Evolutionary conservation across 1,284 basidiomycete genomes (phyloP), one percentile per base, ranked within the genome.

Genomic region (Laetiporus sulphureus): DNA sequence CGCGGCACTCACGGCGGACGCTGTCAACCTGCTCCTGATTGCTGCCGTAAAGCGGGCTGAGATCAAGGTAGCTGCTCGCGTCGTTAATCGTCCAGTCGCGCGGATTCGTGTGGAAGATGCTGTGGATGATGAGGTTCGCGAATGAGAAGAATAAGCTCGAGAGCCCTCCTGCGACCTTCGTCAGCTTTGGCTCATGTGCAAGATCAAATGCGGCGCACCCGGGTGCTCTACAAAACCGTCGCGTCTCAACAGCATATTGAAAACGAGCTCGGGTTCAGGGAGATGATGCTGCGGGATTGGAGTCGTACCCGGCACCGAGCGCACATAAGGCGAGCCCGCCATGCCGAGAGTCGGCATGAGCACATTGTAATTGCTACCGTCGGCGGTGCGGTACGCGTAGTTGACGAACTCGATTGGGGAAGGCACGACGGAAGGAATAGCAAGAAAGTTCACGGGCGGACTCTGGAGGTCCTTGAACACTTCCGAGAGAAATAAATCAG

Each of bases 381-480:
- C 84, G 8, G 84, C 81, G 3, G 71, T 63, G 23, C 87, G 77
- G 68, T 75, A 87, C 2, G 77, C 72, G 46, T 48, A 48, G 15
- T 45, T 37, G 11, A 40, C 29, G n/a, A n/a, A n/a, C n/a, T n/a
- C n/a, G n/a, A n/a, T n/a, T 22, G 2, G 15, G 11, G 1, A 11
- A 15, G 34, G 10, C 13, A 32, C 32, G 13, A 19, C 27, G 15
- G 23, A 3, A 5, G 49, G 49, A 15, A 51, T 30, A 5, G 44
- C 73, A 21, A 88, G 64, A 49, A 69, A 77, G 2, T 83, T 78
- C 3, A 73, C 60, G 4, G 86, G 71, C 5, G 88, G 87, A 56
- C 91, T 88, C 0, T 75, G 61, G 29, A 90, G 70, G 55, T 91
- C 88, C 53, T 82, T 79, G 60, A 84, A 89, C 46, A 88, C 54